Conservation (phyloP, 2,329 filamentous ascomycete species). For the Diaporthe velutina region DNA sequence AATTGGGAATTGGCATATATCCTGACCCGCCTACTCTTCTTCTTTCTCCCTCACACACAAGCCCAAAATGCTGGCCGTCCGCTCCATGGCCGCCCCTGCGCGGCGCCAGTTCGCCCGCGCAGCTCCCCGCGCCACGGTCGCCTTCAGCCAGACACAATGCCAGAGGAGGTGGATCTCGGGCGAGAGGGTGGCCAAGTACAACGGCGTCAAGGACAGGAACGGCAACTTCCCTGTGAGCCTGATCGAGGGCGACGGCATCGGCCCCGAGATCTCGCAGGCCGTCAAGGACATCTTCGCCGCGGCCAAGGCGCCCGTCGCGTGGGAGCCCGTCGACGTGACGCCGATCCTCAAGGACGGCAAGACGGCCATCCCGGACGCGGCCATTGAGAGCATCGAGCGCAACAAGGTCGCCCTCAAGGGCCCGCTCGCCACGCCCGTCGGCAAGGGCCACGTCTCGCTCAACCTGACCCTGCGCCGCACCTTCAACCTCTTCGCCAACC, state of each 20-base stretch:
- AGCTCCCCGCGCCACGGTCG: conserved; percentile 68
- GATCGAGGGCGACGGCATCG: conserved; percentile 99
- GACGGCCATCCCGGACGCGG: conserved; percentile 92
- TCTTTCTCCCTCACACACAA: not conserved
- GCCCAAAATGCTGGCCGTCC: conserved; percentile 80
- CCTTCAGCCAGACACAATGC: conserved; percentile 56
- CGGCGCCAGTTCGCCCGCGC: conserved; percentile 83
- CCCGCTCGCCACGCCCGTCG: conserved; percentile 94
- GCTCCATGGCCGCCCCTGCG: conserved; percentile 81
- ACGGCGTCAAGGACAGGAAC: conserved; percentile 90
- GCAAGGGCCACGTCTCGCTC: conserved; percentile 98
- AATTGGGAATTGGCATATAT: conserved; percentile 14
- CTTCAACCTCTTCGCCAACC: conserved; percentile 99
- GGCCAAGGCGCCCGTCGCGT: conserved; percentile 92
- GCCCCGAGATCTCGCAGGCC: conserved; percentile 96
- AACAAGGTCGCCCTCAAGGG: conserved; percentile 99
- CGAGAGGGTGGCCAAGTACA: conserved; percentile 90
- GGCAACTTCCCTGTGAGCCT: conserved; percentile 96
- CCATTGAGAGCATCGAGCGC: conserved; percentile 92
- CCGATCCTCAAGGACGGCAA: conserved; percentile 94
- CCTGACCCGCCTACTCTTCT: not conserved
- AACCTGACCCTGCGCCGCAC: conserved; percentile 98
- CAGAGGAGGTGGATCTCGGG: conserved; percentile 75
- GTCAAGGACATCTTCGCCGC: conserved; percentile 99
- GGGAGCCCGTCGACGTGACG: conserved; percentile 97